Base-by-base conservation (phyloP, 2,329 filamentous ascomycete species). In the Epichloe uncinata region DNA sequence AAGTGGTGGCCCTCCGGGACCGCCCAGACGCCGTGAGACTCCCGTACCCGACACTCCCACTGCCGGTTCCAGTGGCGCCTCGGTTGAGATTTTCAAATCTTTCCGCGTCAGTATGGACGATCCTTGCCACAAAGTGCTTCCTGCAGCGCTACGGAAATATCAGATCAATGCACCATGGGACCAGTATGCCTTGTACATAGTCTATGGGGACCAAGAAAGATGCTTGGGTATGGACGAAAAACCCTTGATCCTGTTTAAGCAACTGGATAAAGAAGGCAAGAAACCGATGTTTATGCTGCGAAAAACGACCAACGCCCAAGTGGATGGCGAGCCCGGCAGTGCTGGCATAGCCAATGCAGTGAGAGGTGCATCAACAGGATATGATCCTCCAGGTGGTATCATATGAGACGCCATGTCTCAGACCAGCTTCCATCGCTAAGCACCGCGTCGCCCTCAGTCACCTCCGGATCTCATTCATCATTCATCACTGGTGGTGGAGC, bases 281-380 rank as follows among this genome's bases (percentile, higher is more conserved):
- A 98, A 97, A 65, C 93, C 93, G 20, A 97, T 97, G 93, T 98
- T 98, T 63, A 98, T 98, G 93, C 72, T 98, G 50, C 74, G 93
- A 51, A 81, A 81, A 66, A 82, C 77, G 35, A 78, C 76, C 45
- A 74, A 72, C 38, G 74, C 74, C 9, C 69, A 69, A 47, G 68
- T 68, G 22, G 77, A 79, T 47, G 74, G 75, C 42, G 67, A 70
- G 1, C 74, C 74, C 9, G 75, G 76, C 15, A 78, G 75, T 54
- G 76, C 74, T 6, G 76, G 76, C 11, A 62, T 79, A 26, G 69
- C 68, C 33, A 66, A 66, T 22, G 69, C 70, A 6, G 61, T 65
- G 2, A 67, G 74, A 48, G 73, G 74, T 15, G 65, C 66, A 11
- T 66, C 68, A 16, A 67, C 66, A 22, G 69, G 68, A 22, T 80